Evolutionary conservation across 768 basidiomycete species (phyloP).

Genomic region (Kwoniella europaea): DNA sequence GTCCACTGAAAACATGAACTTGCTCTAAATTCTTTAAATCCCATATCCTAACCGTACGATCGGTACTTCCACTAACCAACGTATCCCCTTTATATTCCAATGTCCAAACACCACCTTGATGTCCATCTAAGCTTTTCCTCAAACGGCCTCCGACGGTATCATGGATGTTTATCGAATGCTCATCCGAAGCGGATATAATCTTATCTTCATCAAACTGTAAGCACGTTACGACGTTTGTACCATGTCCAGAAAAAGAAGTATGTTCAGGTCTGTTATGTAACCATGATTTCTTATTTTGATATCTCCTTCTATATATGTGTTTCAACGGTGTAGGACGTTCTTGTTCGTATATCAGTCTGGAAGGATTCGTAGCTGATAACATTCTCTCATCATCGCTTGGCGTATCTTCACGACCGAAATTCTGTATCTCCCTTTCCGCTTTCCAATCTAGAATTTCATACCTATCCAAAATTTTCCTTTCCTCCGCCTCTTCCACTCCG

Average conservation of each 20-base stretch:
- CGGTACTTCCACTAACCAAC: slow-evolving; percentile 84
- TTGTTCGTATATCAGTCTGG: slow-evolving; percentile 29
- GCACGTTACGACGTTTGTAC: slow-evolving; percentile 83
- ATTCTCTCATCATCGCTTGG: slow-evolving; percentile 59
- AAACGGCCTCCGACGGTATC: slow-evolving; percentile 81
- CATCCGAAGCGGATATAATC: slow-evolving; percentile 95
- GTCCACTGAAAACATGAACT: slow-evolving; percentile 92
- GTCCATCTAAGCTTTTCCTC: slow-evolving; percentile 76
- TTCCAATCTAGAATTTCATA: slow-evolving; percentile 44
- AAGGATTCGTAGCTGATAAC: slow-evolving; percentile 58
- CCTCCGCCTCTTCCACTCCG: slow-evolving; percentile 79
- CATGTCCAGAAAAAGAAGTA: slow-evolving; percentile 83
- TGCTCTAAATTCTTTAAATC: slow-evolving; percentile 77
- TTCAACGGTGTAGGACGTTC: slow-evolving; percentile 62
- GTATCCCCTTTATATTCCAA: slow-evolving; percentile 72
- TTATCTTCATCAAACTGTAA: slow-evolving; percentile 91
- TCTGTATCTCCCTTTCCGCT: slow-evolving; percentile 2
- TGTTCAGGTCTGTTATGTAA: slow-evolving; percentile 67
- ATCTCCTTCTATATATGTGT: slow-evolving; percentile 87
- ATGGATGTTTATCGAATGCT: slow-evolving; percentile 95
- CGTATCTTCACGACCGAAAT: slow-evolving; percentile 20
- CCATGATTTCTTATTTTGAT: slow-evolving; percentile 80
- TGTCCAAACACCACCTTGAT: slow-evolving; percentile 97
- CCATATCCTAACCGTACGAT: slow-evolving; percentile 92
- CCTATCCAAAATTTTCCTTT: slow-evolving; percentile 68